A percentile compares a stretch with the other conserved stretches of the same genome.
phyloP scores from a whole-genome alignment of 257 asterid species.

The Nemophila menziesii region DNA sequence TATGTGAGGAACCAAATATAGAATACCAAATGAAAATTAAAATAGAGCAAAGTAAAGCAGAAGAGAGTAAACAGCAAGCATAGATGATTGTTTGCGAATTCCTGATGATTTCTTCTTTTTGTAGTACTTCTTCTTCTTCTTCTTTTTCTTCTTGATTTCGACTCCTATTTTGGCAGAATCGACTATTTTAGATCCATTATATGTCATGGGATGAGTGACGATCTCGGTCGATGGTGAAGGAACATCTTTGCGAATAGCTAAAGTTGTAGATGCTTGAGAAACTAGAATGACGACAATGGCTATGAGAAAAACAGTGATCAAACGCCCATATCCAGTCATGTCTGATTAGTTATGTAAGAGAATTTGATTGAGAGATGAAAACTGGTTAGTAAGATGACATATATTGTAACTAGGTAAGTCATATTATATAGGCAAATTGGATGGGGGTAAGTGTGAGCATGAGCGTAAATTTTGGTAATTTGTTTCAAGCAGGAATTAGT shows the following conservation, averaged over 20 bases:
- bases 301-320: not conserved
- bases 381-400: not conserved
- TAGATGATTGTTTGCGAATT: conserved; percentile 6
- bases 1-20: too few species aligned
- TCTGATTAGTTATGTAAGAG: not conserved
- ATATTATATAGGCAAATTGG: not conserved
- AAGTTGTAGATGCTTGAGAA: not conserved
- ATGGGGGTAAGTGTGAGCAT: not conserved
- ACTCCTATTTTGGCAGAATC: not conserved
- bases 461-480: too few species aligned
- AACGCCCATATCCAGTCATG: not conserved
- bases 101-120: conserved; percentile 5
- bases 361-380: not conserved
- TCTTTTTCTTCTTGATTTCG: conserved; percentile 1
- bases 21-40: too few species aligned
- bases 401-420: not conserved
- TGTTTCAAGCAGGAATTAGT: too few species aligned
- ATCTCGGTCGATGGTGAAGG: not conserved
- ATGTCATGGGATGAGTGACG: not conserved
- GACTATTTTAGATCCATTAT: not conserved
- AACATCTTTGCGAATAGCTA: not conserved
- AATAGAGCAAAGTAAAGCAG: conserved; percentile 2
- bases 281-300: not conserved
- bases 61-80: conserved; percentile 5
- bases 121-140: not conserved